Evolutionary conservation across 208 protist species (phyloP), one percentile per base, ranked within the genome.

Genomic region (Acanthamoeba rhysodes): DNA sequence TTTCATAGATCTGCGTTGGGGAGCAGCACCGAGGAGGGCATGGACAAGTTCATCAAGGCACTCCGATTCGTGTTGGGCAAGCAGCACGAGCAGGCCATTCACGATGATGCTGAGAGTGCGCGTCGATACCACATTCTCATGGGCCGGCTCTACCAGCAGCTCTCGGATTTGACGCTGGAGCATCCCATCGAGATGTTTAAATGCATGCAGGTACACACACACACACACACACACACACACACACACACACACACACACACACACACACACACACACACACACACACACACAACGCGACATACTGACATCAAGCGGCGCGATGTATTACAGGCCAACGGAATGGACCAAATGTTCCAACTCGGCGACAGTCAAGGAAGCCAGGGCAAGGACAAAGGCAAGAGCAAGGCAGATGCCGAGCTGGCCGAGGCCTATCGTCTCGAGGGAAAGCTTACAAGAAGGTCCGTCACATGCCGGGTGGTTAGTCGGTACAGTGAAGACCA

Each of bases 1-100:
- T 6, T 62, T 66, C 80, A 4, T 4, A 93, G 80, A 48, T n/a
- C 55, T 22, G 87, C 94, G 24, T 8, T 92, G 45, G 70, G 62
- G 7, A 68, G 18, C 48, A 92, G 91, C 70, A 8, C 84, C n/a
- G 70, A 85, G 24, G 94, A 93, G 20, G 94, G 84, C 29, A 92
- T 91, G 7, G 95, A 96, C 68, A 94, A 96, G 48, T 95, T 96
- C 41, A 82, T 95, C 16, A 97, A 97, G 20, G 94, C 96, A 50
- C 84, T 96, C 10, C 95, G 95, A 8, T 97, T 96, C 34, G 92
- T 97, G 59, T 55, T 95, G 32, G 64, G 66, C 32, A 97, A 97
- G 59, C 78, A 90, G 57, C 68, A 95, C 87, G 94, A 97, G 48
- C 72, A 78, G 16, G 66, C 59, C 9, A 97, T 97, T 14, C 10